phyloP scores from a whole-genome alignment of 495 filamentous ascomycete genomes.

The Xylaria curta region DNA sequence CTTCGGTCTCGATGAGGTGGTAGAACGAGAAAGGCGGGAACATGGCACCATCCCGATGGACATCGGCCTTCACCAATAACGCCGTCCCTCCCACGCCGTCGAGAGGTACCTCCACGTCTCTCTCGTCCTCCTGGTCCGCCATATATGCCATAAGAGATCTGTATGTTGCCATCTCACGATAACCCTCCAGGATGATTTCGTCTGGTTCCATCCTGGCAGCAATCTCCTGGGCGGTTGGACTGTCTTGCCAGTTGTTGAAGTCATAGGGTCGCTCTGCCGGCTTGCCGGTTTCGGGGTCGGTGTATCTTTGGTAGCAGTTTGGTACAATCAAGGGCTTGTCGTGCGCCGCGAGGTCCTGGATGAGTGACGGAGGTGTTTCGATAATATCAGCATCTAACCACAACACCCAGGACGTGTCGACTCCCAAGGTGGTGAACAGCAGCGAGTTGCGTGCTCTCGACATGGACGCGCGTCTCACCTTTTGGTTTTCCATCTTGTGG shows the following conservation, averaged over 20 bases:
- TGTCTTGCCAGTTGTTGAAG: slow-evolving; percentile 97
- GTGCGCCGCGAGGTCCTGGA: slow-evolving; percentile 89
- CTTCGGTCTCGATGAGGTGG: slow-evolving; percentile 96
- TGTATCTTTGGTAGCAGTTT: slow-evolving; percentile 93
- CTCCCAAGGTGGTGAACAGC: slow-evolving; percentile 95
- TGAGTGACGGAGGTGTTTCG: slow-evolving; percentile 83
- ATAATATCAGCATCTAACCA: slow-evolving; percentile 95
- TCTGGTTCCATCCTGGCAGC: slow-evolving; percentile 80
- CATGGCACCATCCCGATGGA: slow-evolving; percentile 97
- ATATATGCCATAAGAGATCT: slow-evolving; percentile 91
- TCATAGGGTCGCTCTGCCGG: slow-evolving; percentile 86
- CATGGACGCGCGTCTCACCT: slow-evolving; percentile 86
- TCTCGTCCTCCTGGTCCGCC: slow-evolving; percentile 63
- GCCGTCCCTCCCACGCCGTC: slow-evolving; percentile 96
- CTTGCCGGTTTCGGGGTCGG: slow-evolving; percentile 70
- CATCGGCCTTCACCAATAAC: slow-evolving; percentile 93
- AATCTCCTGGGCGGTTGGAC: slow-evolving; percentile 72
- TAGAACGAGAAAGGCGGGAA: slow-evolving; percentile 97
- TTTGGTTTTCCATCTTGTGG: slow-evolving; percentile 89
- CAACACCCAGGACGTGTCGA: slow-evolving; percentile 92
- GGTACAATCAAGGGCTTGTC: slow-evolving; percentile 89
- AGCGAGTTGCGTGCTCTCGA: slow-evolving; percentile 89
- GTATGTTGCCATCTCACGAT: slow-evolving; percentile 90
- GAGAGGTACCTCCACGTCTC: slow-evolving; percentile 67
- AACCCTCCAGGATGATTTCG: slow-evolving; percentile 93